Evolutionary conservation across 2,329 filamentous ascomycete genomes (phyloP).

Genomic region (Phialemonium atrogriseum): DNA sequence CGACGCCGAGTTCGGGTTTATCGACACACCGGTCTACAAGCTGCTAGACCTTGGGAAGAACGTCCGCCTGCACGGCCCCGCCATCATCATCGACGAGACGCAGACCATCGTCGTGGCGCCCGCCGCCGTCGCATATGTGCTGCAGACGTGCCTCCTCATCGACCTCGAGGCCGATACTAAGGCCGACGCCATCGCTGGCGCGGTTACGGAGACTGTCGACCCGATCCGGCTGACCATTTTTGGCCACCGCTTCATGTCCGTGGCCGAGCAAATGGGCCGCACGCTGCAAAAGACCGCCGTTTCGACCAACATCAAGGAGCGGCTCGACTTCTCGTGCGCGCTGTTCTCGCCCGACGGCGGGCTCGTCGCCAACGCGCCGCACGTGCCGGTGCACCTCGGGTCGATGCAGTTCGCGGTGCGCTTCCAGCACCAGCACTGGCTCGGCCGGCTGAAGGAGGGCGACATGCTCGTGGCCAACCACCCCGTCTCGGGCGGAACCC

Average conservation of each 20-base stretch:
- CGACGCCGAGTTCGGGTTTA: constrained; percentile 25
- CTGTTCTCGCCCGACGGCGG: constrained; percentile 61
- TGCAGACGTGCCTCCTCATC: constrained; percentile 64
- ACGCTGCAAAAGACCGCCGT: constrained; percentile 64
- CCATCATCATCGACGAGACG: constrained; percentile 57
- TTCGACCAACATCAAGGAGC: constrained; percentile 63
- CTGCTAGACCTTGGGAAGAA: constrained; percentile 53
- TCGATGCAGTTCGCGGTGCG: constrained; percentile 67
- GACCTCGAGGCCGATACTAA: constrained; percentile 43
- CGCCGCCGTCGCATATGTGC: constrained; percentile 50
- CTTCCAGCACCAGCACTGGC: constrained; percentile 61
- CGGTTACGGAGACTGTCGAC: constrained; percentile 38
- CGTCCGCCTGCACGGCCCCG: constrained; percentile 53
- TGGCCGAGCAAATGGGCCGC: constrained; percentile 66
- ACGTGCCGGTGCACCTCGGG: constrained; percentile 63
- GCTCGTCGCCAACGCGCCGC: constrained; percentile 60
- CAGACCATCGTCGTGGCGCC: constrained; percentile 66
- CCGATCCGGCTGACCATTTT: constrained; percentile 64
- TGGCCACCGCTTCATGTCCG: constrained; percentile 65
- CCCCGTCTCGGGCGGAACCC: constrained; percentile 65
- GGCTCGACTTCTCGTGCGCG: constrained; percentile 65
- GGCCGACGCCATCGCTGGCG: not conserved
- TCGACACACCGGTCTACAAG: constrained; percentile 59
- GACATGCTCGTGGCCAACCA: constrained; percentile 69
- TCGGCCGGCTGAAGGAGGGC: constrained; percentile 60